A percentile compares a stretch with the other conserved stretches of the same genome.
Conservation (phyloP, 352 stramenopile genomes). For the Saprolegnia diclina region DNA sequence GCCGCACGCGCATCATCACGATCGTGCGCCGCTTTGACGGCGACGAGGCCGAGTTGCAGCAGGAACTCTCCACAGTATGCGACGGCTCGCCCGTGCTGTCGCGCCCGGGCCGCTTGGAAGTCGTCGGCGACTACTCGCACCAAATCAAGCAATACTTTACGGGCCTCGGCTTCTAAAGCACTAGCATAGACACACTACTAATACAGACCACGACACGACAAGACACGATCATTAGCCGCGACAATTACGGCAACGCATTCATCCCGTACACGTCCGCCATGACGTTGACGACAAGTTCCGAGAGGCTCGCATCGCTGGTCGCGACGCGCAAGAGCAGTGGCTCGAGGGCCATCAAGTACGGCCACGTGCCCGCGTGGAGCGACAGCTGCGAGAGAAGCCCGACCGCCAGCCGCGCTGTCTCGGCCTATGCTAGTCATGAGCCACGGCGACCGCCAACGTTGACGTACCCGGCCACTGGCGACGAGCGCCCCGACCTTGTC, state of each 20-base stretch:
- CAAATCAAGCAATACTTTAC: slow-evolving; percentile 81
- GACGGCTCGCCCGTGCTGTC: slow-evolving; percentile 60
- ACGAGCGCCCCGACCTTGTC: not conserved
- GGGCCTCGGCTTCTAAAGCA: slow-evolving; percentile 69
- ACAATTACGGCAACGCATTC: slow-evolving; percentile 45
- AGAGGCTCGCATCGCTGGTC: slow-evolving; percentile 68
- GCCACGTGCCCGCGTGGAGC: slow-evolving; percentile 67
- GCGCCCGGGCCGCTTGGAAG: slow-evolving; percentile 68
- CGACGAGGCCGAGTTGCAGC: slow-evolving; percentile 64
- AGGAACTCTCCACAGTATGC: slow-evolving; percentile 84
- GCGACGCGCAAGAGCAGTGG: slow-evolving; percentile 65
- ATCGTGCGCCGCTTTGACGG: slow-evolving; percentile 77
- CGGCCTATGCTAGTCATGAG: slow-evolving; percentile 36
- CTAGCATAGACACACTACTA: slow-evolving; percentile 9
- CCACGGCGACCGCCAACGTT: no score
- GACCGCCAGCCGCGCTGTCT: slow-evolving; percentile 66
- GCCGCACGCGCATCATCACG: slow-evolving; percentile 79
- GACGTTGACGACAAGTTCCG: slow-evolving; percentile 76
- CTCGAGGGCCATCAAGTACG: slow-evolving; percentile 75
- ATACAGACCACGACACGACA: not conserved
- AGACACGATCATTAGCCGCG: not conserved
- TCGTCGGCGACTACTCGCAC: slow-evolving; percentile 60
- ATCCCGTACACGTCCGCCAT: slow-evolving; percentile 76
- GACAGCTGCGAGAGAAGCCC: slow-evolving; percentile 66
- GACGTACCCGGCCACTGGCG: not conserved